phyloP scores from a whole-genome alignment of 2,329 filamentous ascomycete genomes.

The Venturiaceae sp. region DNA sequence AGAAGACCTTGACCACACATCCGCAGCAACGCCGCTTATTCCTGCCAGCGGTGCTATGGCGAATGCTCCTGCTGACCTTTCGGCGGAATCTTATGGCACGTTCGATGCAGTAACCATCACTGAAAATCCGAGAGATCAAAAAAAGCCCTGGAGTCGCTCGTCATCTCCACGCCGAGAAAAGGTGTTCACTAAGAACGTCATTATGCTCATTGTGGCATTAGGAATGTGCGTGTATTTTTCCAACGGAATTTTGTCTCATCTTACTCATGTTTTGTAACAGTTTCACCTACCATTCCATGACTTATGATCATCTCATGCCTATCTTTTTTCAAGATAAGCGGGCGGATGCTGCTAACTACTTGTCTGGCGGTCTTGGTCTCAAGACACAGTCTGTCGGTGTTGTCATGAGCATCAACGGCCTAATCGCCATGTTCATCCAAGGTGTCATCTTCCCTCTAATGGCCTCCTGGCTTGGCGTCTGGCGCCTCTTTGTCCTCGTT shows the following conservation, averaged over 20 bases:
- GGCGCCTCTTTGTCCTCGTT: constrained; percentile 55
- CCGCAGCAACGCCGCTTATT: constrained; percentile 63
- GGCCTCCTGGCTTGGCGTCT: constrained; percentile 55
- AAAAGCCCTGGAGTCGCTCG: constrained; percentile 21
- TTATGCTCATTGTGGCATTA: constrained; percentile 69
- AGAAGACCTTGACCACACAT: constrained; percentile 26
- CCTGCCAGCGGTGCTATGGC: constrained; percentile 66
- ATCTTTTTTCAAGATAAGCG: constrained; percentile 84
- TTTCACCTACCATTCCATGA: constrained; percentile 94
- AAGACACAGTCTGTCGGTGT: constrained; percentile 57
- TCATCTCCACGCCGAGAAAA: constrained; percentile 30
- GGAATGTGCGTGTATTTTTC: constrained; percentile 44
- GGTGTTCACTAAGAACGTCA: constrained; percentile 54
- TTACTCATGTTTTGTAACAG: background rate
- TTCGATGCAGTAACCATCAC: constrained; percentile 50
- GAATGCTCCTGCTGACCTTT: constrained; percentile 61
- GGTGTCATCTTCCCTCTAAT: constrained; percentile 59
- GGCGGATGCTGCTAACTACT: constrained; percentile 17
- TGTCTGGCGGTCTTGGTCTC: constrained; percentile 55
- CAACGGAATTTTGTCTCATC: background rate
- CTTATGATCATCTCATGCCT: constrained; percentile 81
- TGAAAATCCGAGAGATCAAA: constrained; percentile 34
- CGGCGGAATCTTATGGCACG: constrained; percentile 72
- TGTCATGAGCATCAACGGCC: constrained; percentile 59
- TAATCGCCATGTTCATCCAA: constrained; percentile 65